Evolutionary conservation across 164 flowering plant genomes (phyloP).

Genomic region (Magnolia kwangsiensis): DNA sequence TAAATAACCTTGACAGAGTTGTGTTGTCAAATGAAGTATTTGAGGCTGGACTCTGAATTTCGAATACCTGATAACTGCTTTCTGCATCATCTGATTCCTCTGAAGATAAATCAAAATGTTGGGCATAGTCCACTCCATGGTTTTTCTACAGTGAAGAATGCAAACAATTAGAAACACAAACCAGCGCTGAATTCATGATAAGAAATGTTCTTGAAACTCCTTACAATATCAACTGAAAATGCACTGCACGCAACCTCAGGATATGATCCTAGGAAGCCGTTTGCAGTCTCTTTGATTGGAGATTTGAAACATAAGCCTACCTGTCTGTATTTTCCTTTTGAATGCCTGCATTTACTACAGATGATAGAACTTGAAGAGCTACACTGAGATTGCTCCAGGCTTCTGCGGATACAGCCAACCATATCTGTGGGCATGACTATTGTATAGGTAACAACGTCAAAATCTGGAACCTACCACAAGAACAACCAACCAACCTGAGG

Average conservation of each 20-base stretch:
- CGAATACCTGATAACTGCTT: slow-evolving; percentile 24
- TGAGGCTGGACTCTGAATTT: slow-evolving; percentile 19
- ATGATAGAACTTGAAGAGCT: slow-evolving; percentile 27
- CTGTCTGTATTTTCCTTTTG: slow-evolving; percentile 23
- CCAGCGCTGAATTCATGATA: not conserved
- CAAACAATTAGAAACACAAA: slow-evolving; percentile 7
- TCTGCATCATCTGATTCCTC: slow-evolving; percentile 47
- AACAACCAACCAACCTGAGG: not conserved
- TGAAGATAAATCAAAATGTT: slow-evolving; percentile 23
- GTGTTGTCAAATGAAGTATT: slow-evolving; percentile 11
- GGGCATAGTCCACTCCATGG: slow-evolving; percentile 11
- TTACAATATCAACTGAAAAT: not conserved
- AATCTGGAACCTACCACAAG: slow-evolving; percentile 61
- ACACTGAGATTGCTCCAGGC: slow-evolving; percentile 51
- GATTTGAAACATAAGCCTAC: slow-evolving; percentile 7
- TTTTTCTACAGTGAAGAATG: slow-evolving; percentile 23
- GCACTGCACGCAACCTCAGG: not conserved
- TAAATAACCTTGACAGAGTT: slow-evolving; percentile 9
- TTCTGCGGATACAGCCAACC: slow-evolving; percentile 56
- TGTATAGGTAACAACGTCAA: slow-evolving; percentile 55
- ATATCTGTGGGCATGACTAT: slow-evolving; percentile 63
- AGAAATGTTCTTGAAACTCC: not conserved
- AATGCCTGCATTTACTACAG: slow-evolving; percentile 15
- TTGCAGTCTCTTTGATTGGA: not conserved
- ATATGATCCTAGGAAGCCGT: not conserved